A percentile compares a stretch with the other conserved stretches of the same genome.
Conservation (phyloP, 129 eudicot species). For the Tagetes erecta region DNA sequence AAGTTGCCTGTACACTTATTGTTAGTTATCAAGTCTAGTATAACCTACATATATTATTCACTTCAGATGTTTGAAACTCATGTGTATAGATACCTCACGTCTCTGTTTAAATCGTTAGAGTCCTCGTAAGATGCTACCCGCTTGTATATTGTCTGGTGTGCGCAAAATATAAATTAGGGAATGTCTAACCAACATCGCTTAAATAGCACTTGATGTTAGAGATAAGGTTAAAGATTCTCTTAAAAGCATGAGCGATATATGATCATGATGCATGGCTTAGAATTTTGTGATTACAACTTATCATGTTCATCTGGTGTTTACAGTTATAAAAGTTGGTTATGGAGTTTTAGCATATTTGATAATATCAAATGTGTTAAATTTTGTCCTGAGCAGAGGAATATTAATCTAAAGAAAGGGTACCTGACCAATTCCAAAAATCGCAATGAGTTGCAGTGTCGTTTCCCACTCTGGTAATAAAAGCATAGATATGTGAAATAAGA, state of each 20-base stretch:
- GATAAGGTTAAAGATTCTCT: background rate
- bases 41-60: too few relatives aligned
- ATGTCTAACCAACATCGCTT: background rate
- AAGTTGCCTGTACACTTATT: conserved; percentile 45
- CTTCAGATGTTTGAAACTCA: too few relatives aligned
- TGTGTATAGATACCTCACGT: conserved; percentile 54
- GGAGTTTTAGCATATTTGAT: conserved; percentile 1
- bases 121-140: conserved; percentile 75
- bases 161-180: conserved; percentile 23
- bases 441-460: conserved; percentile 74
- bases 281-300: background rate
- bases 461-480: conserved; percentile 81
- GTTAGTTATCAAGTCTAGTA: background rate
- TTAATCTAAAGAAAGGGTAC: conserved; percentile 38
- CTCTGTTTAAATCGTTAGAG: conserved; percentile 69
- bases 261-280: background rate
- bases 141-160: conserved; percentile 63
- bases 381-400: background rate
- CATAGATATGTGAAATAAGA: conserved; percentile 11
- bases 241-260: background rate
- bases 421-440: conserved; percentile 73
- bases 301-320: background rate
- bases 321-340: background rate
- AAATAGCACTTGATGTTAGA: too few relatives aligned
- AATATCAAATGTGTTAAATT: background rate